phyloP scores from a whole-genome alignment of 78 protist species.

The Monocercomonoides exilis region DNA sequence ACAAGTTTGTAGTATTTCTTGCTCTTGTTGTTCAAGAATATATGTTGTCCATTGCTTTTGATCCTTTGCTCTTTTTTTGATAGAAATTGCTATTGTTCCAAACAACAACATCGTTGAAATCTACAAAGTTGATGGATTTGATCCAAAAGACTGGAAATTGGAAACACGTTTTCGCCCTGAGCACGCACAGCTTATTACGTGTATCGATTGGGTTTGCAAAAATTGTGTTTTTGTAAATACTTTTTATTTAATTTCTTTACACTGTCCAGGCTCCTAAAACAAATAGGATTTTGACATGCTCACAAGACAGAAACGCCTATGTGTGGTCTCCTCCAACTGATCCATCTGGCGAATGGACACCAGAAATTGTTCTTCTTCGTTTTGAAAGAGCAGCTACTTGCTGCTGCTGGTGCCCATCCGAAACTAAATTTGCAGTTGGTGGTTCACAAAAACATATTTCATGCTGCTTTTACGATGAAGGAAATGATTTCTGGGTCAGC shows the following conservation, averaged over 20 bases:
- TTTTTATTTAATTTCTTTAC: not conserved
- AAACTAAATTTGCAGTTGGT: constrained; percentile 9
- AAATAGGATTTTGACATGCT: not conserved
- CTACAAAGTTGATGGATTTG: not conserved
- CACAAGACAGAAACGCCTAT: constrained; percentile 5
- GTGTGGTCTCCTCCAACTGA: not conserved
- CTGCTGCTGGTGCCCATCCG: not conserved
- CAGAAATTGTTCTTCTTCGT: constrained; percentile 8
- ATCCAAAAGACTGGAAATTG: not conserved
- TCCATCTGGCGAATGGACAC: not conserved
- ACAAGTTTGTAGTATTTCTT: too few relatives aligned
- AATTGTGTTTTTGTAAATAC: not conserved
- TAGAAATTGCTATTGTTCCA: not conserved
- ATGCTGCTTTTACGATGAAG: not conserved
- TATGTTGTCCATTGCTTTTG: too few relatives aligned
- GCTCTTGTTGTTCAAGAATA: too few relatives aligned
- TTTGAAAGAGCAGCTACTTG: not conserved
- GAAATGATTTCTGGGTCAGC: not conserved
- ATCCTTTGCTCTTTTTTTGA: not conserved
- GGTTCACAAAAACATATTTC: not conserved
- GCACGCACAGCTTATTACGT: not conserved
- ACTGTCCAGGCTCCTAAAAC: not conserved
- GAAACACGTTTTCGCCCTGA: not conserved
- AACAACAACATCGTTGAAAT: not conserved
- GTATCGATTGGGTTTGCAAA: not conserved